These are phyloP conservation scores for Globisporangium cylindrosporum DNA, from an alignment of 352 stramenopile species.

Conservation along the genomic window DNA sequence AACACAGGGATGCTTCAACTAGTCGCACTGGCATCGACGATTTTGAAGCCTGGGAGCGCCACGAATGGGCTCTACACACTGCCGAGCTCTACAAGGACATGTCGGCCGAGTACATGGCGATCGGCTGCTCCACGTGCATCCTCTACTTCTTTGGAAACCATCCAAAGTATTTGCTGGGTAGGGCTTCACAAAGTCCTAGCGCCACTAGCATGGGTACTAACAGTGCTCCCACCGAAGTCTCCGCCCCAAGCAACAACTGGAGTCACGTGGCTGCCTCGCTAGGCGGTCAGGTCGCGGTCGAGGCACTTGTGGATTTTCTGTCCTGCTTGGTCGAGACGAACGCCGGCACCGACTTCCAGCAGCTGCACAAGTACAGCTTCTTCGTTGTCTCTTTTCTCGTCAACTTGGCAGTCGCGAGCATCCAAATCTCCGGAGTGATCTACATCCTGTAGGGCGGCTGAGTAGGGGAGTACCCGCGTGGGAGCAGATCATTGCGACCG, in stretches of 20 bases:
- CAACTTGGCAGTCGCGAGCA: background rate
- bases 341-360: background rate
- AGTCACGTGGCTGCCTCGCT: background rate
- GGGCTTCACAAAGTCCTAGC: background rate
- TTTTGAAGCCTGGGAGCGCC: constrained; percentile 4
- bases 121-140: background rate
- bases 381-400: background rate
- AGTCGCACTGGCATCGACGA: background rate
- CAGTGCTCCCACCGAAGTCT: background rate
- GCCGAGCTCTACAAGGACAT: constrained; percentile 29
- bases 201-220: background rate
- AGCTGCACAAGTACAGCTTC: background rate
- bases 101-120: constrained; percentile 20
- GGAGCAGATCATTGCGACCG: too few relatives aligned
- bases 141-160: constrained; percentile 17
- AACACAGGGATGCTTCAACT: background rate
- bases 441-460: background rate
- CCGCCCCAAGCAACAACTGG: background rate
- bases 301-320: background rate
- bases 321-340: background rate
- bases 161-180: constrained; percentile 24
- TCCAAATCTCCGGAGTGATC: constrained; percentile 1
- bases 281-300: background rate
- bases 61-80: constrained; percentile 11
- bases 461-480: too few relatives aligned